Percentiles rank a stretch among this genome's conserved stretches.
phyloP scores from a whole-genome alignment of 495 filamentous ascomycete genomes.

The Clohesyomyces aquaticus region DNA sequence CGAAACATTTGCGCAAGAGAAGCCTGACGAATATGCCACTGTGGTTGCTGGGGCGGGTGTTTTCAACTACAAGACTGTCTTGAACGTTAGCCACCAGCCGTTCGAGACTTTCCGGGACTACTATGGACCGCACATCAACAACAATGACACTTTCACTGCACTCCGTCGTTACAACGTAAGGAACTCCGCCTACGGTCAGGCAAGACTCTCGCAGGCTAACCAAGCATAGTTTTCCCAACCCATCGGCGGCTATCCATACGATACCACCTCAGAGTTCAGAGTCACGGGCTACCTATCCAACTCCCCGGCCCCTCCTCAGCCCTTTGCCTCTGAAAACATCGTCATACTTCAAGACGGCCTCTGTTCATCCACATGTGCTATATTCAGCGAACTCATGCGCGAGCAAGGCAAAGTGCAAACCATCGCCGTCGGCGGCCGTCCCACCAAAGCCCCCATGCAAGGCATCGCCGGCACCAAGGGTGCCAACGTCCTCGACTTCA shows the following conservation, averaged over 20 bases:
- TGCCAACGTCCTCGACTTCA: slow-evolving; percentile 14
- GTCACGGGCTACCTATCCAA: slow-evolving; percentile 25
- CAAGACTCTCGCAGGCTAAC: background rate
- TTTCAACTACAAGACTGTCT: slow-evolving; percentile 10
- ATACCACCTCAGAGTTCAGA: slow-evolving; percentile 8
- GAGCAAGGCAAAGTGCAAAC: slow-evolving; percentile 34
- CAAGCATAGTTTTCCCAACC: slow-evolving; percentile 16
- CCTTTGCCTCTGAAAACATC: slow-evolving; percentile 35
- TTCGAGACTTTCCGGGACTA: slow-evolving; percentile 27
- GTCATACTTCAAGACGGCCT: slow-evolving; percentile 34
- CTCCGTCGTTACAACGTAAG: slow-evolving; percentile 26
- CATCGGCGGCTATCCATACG: slow-evolving; percentile 11
- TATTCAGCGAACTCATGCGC: slow-evolving; percentile 40
- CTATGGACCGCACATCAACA: slow-evolving; percentile 31
- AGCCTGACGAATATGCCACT: background rate
- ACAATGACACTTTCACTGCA: slow-evolving; percentile 31
- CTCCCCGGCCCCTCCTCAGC: slow-evolving; percentile 13
- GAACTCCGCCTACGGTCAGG: background rate
- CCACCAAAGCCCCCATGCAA: slow-evolving; percentile 29
- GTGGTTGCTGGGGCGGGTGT: background rate
- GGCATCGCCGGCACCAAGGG: slow-evolving; percentile 36
- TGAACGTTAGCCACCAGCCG: slow-evolving; percentile 16
- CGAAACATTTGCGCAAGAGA: slow-evolving; percentile 1
- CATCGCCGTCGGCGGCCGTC: slow-evolving; percentile 36
- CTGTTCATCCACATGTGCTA: slow-evolving; percentile 34